Evolutionary conservation across 1,139 yeast species (phyloP).

Genomic region (Spencermartinsiella ligniputridi): DNA sequence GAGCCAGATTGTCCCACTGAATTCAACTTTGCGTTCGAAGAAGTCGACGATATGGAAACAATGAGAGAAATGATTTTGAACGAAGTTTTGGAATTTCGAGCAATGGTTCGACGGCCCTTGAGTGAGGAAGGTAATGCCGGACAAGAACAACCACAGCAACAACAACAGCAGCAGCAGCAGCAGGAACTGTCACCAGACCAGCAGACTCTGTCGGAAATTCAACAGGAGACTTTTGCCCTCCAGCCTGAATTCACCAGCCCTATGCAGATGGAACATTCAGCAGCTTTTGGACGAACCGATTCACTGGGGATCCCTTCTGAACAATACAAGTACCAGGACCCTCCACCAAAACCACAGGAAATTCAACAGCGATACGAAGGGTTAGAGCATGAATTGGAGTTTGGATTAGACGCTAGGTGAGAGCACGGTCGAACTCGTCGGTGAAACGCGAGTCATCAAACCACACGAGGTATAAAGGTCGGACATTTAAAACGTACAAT

Average conservation of each 20-base stretch:
- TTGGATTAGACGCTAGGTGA: constrained; percentile 48
- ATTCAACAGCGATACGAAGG: constrained; percentile 28
- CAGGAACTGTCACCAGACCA: constrained; percentile 27
- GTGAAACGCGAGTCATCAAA: not conserved
- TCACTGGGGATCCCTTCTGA: constrained; percentile 33
- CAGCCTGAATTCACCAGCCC: constrained; percentile 15
- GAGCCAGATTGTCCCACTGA: constrained; percentile 82
- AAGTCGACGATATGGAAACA: constrained; percentile 69
- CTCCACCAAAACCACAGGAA: constrained; percentile 44
- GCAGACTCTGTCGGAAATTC: constrained; percentile 11
- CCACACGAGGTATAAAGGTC: not conserved
- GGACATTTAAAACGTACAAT: not conserved
- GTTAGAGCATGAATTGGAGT: constrained; percentile 55
- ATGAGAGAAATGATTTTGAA: constrained; percentile 76
- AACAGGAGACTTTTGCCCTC: constrained; percentile 3
- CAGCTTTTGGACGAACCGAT: constrained; percentile 9
- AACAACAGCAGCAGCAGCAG: constrained; percentile 23
- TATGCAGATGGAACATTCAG: constrained; percentile 7
- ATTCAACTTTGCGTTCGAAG: constrained; percentile 89
- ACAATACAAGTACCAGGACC: constrained; percentile 38
- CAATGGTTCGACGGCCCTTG: constrained; percentile 68
- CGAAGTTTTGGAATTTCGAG: constrained; percentile 78
- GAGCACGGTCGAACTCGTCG: not conserved
- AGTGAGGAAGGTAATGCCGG: constrained; percentile 35
- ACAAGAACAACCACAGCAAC: constrained; percentile 20